Evolutionary conservation across 179 eudicot species (phyloP).

Genomic region (Corrigiola litoralis): DNA sequence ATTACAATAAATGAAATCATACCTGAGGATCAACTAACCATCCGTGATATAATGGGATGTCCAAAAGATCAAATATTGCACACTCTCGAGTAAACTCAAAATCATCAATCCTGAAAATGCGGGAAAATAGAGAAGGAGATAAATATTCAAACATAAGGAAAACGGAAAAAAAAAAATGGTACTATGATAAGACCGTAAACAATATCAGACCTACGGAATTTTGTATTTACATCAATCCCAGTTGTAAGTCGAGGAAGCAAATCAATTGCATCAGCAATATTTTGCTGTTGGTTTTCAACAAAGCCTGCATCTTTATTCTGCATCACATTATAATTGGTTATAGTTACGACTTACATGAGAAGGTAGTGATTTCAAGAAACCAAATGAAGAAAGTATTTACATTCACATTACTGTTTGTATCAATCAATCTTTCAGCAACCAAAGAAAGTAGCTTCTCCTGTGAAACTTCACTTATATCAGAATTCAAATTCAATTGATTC

Average conservation of each 20-base stretch:
- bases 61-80: constrained; percentile 89
- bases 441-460: constrained; percentile 88
- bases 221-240: constrained; percentile 94
- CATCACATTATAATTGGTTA: constrained; percentile 22
- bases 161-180: neutral
- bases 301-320: constrained; percentile 85
- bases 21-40: constrained; percentile 99
- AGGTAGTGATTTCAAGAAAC: neutral
- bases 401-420: constrained; percentile 69
- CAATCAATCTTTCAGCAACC: constrained; percentile 84
- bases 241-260: constrained; percentile 86
- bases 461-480: constrained; percentile 69
- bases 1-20: constrained; percentile 18
- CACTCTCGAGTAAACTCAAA: constrained; percentile 95
- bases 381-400: constrained; percentile 35
- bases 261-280: constrained; percentile 89
- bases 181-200: constrained; percentile 3
- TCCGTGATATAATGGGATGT: constrained; percentile 96
- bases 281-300: constrained; percentile 79
- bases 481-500: constrained; percentile 66
- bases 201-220: constrained; percentile 64
- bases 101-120: constrained; percentile 69
- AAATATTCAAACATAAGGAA: neutral
- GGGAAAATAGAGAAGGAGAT: neutral
- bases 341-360: neutral